phyloP scores from a whole-genome alignment of 768 basidiomycete species.

The Phaeolepiota aurea region DNA sequence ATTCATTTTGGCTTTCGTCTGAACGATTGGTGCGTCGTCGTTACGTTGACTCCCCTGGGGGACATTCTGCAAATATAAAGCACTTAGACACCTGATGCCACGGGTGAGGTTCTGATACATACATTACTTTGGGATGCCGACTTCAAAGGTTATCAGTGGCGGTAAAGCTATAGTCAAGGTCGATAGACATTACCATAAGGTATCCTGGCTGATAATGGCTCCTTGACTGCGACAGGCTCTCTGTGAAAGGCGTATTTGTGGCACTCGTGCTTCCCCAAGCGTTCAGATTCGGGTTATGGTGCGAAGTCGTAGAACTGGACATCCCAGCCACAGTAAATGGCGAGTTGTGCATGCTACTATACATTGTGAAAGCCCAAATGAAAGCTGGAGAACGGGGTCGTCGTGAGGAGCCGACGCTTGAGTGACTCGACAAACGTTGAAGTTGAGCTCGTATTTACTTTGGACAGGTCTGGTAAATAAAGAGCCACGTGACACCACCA shows the following conservation, averaged over 20 bases:
- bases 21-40: conserved; percentile 69
- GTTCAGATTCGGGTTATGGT: conserved; percentile 39
- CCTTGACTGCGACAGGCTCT: conserved; percentile 62
- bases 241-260: conserved; percentile 48
- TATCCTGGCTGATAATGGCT: conserved; percentile 79
- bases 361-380: not conserved
- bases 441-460: not conserved
- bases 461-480: not conserved
- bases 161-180: not conserved
- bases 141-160: conserved; percentile 19
- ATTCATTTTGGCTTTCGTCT: conserved; percentile 77
- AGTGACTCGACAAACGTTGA: not conserved
- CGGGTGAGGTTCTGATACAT: no score
- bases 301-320: conserved; percentile 39
- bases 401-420: not conserved
- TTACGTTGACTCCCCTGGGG: conserved; percentile 54
- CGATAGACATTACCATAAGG: conserved; percentile 49
- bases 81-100: no score
- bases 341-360: conserved; percentile 27
- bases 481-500: not conserved
- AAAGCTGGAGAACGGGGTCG: not conserved
- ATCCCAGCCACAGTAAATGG: conserved; percentile 56
- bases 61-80: conserved; percentile 23
- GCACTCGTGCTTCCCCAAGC: conserved; percentile 46
- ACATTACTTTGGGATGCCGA: conserved; percentile 60